Base-by-base conservation (phyloP, 768 basidiomycete species). In the Amanita rubescens region DNA sequence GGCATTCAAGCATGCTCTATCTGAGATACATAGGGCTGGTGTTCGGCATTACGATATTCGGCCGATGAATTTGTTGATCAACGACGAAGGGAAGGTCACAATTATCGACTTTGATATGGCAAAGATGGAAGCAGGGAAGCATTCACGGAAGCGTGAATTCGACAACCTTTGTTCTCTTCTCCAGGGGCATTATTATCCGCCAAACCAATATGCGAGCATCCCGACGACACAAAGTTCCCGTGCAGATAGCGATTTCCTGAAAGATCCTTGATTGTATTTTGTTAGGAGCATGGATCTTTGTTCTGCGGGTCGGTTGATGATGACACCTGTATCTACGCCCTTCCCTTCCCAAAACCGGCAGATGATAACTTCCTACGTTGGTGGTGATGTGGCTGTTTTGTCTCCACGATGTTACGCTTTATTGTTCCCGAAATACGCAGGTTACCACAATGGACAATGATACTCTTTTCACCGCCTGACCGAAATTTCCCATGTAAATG, bases 51-150 rank as follows among this genome's bases (percentile, higher is more conserved):
- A 38, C 17, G 47, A 49, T 33, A 49, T 49, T 5, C 47, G 30
- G 5, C 47, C 47, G 7, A 25, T 14, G 22, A 49, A 49, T 33
- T 24, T 49, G 17, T 4, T 51, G 37, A 24, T 51, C 6, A 24
- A 51, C 20, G 22, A 17, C 1, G 35, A 51, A 7, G 49, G 49
- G 20, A 42, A 24, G 11, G 19, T 22, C 6, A 27, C 27, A 14
- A 38, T 51, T 6, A 51, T 38, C 2, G 49, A 51, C 37, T 51
- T 51, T 12, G 49, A 51, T 30, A 38, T 24, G 49, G 35, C 35
- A 19, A 47, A 47, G 46, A 34, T 47, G 30, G 30, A 30, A 32
- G 46, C 46, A 19, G 46, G 46, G 17, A 47, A 33, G 46, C 46
- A 47, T 34, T 47, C 46, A 1, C 46, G 30, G 27, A 19, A 47